Percentiles rank a stretch among this genome's conserved stretches.
Conservation (phyloP, 1,284 basidiomycete genomes). For the Cutaneotrichosporon mucoides region DNA sequence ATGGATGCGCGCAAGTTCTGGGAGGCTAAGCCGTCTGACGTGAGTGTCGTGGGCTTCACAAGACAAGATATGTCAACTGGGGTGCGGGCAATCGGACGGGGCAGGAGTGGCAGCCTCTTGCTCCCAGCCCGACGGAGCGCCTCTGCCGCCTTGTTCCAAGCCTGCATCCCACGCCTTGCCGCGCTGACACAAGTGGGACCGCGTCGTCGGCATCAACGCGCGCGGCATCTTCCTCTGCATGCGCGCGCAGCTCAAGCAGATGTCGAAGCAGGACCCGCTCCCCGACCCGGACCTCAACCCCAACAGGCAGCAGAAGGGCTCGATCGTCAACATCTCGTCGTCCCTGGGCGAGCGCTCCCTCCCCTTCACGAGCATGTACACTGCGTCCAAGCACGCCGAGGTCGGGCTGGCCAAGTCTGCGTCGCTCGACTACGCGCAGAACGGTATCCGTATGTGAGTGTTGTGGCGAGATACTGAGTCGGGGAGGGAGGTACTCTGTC, state of each 20-base stretch:
- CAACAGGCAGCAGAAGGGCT: conserved; percentile 16
- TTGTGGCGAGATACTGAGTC: too few relatives aligned
- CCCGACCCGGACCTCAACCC: not conserved
- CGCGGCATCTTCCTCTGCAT: conserved; percentile 18
- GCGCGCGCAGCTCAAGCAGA: conserved; percentile 12
- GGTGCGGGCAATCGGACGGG: too few relatives aligned
- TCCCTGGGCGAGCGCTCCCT: not conserved
- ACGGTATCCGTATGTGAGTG: conserved; percentile 11
- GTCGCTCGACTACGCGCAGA: conserved; percentile 12
- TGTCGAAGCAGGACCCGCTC: conserved; percentile 13
- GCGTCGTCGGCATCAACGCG: not conserved
- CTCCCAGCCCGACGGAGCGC: too few relatives aligned
- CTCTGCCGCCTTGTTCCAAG: too few relatives aligned
- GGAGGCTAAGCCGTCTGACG: not conserved
- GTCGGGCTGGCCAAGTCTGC: conserved; percentile 13
- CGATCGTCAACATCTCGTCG: conserved; percentile 19
- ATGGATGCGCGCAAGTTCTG: not conserved
- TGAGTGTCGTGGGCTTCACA: not conserved
- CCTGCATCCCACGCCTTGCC: not conserved
- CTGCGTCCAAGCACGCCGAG: conserved; percentile 16
- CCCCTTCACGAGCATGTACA: conserved; percentile 1
- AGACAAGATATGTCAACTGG: too few relatives aligned
- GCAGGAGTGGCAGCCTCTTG: too few relatives aligned
- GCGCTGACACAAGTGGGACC: not conserved
- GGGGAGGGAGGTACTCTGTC: too few relatives aligned